Conservation (phyloP, 2,329 filamentous ascomycete species). For the Aspergillus melleus region DNA sequence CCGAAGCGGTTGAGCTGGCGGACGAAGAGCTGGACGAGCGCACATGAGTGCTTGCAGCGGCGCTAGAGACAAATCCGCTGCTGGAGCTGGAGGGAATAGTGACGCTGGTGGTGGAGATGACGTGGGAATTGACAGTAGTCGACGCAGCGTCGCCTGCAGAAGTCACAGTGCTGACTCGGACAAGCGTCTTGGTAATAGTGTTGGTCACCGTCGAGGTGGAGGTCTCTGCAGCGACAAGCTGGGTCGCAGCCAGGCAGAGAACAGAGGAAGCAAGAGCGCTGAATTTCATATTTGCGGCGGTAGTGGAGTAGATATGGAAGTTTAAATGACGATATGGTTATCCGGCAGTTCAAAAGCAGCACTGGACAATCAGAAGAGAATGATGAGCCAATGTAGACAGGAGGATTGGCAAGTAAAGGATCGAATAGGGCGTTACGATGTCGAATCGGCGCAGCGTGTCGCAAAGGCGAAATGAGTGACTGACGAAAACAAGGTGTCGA, state of each 20-base stretch:
- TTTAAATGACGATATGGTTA: neutral
- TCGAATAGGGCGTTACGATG: neutral
- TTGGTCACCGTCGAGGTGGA: constrained; percentile 30
- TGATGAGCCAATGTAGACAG: neutral
- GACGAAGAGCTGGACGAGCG: constrained; percentile 8
- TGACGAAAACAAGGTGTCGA: neutral
- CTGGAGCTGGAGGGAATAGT: constrained; percentile 15
- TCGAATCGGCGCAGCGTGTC: constrained; percentile 7
- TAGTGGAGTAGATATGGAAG: neutral
- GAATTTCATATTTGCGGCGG: constrained; percentile 37
- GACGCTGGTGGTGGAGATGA: constrained; percentile 24
- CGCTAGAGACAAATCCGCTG: neutral
- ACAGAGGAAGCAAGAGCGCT: constrained; percentile 32
- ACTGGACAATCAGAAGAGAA: neutral
- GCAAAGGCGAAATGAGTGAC: constrained; percentile 10
- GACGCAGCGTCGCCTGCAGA: constrained; percentile 24
- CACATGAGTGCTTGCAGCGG: neutral
- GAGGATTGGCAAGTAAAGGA: neutral
- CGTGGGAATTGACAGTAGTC: constrained; percentile 25
- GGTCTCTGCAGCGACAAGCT: constrained; percentile 31
- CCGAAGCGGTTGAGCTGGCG: constrained; percentile 15
- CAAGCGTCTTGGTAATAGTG: constrained; percentile 45
- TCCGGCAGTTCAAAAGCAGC: neutral
- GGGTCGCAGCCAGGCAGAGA: constrained; percentile 36
- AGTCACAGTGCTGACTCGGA: constrained; percentile 45